These are phyloP conservation scores for Phytophthora colocasiae DNA, from an alignment of 352 stramenopile genomes.

Conservation along the genomic window DNA sequence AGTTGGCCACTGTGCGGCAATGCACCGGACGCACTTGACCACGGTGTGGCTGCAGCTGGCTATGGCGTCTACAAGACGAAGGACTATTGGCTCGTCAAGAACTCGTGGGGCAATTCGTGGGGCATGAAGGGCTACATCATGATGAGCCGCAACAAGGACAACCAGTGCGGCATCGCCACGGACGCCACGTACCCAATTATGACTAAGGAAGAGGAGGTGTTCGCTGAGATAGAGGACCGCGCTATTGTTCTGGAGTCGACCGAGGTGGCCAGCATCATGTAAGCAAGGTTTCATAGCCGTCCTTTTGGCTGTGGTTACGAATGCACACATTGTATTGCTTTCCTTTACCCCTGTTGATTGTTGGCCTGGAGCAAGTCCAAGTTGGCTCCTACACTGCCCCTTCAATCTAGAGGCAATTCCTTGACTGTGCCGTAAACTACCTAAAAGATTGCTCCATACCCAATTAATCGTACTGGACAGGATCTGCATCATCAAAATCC, in stretches of 20 bases:
- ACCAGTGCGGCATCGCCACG: conserved; percentile 95
- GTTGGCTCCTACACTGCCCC: no score
- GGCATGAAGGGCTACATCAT: conserved; percentile 92
- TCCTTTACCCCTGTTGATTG: conserved; percentile 8
- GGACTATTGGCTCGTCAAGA: conserved; percentile 95
- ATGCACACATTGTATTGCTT: conserved; percentile 20
- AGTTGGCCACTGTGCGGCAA: conserved; percentile 51
- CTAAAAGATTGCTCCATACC: conserved; percentile 17
- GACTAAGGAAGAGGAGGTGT: conserved; percentile 26
- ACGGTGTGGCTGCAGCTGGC: conserved; percentile 94
- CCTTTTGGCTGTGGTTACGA: conserved; percentile 14
- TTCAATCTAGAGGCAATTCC: no score
- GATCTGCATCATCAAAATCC: no score
- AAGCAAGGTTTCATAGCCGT: conserved; percentile 7
- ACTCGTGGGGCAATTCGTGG: conserved; percentile 92
- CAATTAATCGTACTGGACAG: no score
- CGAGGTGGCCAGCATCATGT: conserved; percentile 43
- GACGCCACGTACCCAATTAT: conserved; percentile 75
- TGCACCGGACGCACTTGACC: conserved; percentile 94
- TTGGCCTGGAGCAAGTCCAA: no score
- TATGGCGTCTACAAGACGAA: conserved; percentile 89
- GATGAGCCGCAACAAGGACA: conserved; percentile 85
- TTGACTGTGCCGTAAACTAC: no score
- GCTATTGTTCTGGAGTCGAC: conserved; percentile 24
- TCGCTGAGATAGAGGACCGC: background rate